Percentiles rank a stretch among this genome's conserved stretches.
Conservation (phyloP, 768 basidiomycete genomes). For the Mycena kentingensis region DNA sequence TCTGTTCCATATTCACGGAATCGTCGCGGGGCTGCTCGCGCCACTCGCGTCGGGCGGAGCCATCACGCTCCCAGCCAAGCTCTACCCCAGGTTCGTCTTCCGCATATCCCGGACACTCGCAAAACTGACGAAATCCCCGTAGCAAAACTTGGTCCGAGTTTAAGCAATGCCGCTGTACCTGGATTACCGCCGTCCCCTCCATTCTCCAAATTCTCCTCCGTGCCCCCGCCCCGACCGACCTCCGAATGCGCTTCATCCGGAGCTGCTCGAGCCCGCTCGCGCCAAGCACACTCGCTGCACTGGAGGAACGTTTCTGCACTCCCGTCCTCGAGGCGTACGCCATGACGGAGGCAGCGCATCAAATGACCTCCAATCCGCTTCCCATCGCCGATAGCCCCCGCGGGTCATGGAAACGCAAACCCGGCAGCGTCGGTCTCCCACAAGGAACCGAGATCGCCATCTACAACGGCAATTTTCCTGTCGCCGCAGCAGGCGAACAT, state of each 20-base stretch:
- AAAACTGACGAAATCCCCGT: no score
- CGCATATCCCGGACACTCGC: no score
- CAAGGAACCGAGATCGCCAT: constrained; percentile 9
- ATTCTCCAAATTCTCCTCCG: constrained; percentile 7
- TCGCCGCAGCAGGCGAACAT: not conserved
- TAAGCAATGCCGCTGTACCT: constrained; percentile 1
- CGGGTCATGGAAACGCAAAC: not conserved
- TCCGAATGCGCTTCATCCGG: constrained; percentile 5
- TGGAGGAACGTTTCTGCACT: constrained; percentile 4
- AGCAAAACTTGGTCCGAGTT: constrained; percentile 7
- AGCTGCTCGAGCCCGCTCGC: constrained; percentile 10
- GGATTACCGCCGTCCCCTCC: constrained; percentile 7
- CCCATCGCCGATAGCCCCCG: not conserved
- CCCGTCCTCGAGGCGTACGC: constrained; percentile 10
- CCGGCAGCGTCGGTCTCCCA: constrained; percentile 3
- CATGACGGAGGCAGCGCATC: constrained; percentile 10
- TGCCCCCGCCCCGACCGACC: constrained; percentile 1
- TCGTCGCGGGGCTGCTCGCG: constrained; percentile 9
- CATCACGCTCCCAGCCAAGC: constrained; percentile 3
- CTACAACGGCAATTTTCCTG: not conserved
- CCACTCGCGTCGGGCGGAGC: constrained; percentile 4
- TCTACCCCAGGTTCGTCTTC: no score
- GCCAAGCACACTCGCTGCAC: constrained; percentile 8
- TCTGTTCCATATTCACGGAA: constrained; percentile 12
- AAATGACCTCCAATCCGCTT: constrained; percentile 12